Evolutionary conservation across 257 asterid genomes (phyloP).

Genomic region (Primulina eburnea): DNA sequence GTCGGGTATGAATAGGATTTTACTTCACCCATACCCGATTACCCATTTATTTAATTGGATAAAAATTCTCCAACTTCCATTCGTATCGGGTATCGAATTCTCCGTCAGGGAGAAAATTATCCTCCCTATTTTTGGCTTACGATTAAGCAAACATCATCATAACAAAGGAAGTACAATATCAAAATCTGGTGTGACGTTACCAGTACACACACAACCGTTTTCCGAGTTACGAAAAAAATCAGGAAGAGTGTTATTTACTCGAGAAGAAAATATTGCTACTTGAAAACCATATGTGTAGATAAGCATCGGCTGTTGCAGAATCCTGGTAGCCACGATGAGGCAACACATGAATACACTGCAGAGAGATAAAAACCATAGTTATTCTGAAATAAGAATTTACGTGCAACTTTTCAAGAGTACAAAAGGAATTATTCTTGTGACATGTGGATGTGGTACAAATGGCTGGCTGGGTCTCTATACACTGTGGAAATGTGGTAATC

Average conservation of each 20-base stretch:
- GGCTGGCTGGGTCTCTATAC: no score
- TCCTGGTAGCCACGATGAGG: slow-evolving; percentile 14
- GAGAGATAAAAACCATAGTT: slow-evolving; percentile 11
- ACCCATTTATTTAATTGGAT: no score
- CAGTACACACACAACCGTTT: no score
- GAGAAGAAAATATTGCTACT: background rate
- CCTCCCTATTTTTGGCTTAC: no score
- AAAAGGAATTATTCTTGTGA: background rate
- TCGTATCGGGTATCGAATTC: no score
- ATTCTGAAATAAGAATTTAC: background rate
- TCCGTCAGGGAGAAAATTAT: no score
- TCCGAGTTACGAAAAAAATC: background rate
- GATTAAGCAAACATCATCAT: background rate
- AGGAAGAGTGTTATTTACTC: background rate
- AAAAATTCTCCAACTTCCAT: no score
- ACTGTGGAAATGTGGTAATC: no score
- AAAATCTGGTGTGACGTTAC: background rate
- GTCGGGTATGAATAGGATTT: no score
- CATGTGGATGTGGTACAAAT: no score
- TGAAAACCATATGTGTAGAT: background rate
- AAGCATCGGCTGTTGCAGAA: slow-evolving; percentile 18
- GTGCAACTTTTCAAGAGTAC: background rate
- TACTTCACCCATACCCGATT: no score
- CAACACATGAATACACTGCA: slow-evolving; percentile 39
- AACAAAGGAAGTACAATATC: background rate